A percentile compares a stretch with the other conserved stretches of the same genome.
phyloP scores from a whole-genome alignment of 148 eudicot species.

The Linanthus parryae region DNA sequence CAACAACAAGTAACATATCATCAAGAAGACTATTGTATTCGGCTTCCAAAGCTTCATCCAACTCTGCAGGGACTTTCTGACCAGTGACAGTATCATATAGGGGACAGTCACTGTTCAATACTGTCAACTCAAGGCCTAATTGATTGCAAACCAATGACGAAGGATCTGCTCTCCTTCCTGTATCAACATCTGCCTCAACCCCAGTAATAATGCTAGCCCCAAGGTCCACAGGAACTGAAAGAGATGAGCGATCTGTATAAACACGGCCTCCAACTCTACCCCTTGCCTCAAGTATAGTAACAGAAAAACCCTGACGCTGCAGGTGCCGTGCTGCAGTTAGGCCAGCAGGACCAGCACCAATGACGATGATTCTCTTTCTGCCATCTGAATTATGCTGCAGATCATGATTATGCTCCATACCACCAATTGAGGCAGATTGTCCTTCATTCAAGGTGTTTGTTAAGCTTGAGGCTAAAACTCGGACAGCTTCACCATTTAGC shows the following conservation, averaged over 20 bases:
- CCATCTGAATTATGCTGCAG: constrained; percentile 28
- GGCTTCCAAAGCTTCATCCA: constrained; percentile 88
- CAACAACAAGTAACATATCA: constrained; percentile 77
- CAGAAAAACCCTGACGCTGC: constrained; percentile 85
- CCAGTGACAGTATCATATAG: constrained; percentile 85
- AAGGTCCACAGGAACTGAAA: constrained; percentile 98
- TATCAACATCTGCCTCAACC: constrained; percentile 91
- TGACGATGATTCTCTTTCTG: constrained; percentile 61
- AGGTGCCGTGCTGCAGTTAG: constrained; percentile 94
- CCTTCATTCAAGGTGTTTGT: constrained; percentile 5
- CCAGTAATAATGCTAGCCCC: constrained; percentile 99
- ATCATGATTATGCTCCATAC: constrained; percentile 16
- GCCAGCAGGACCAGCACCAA: constrained; percentile 99
- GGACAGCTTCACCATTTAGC: constrained; percentile 23
- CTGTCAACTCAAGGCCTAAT: constrained; percentile 91
- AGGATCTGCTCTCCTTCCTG: constrained; percentile 96
- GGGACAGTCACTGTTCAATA: constrained; percentile 96
- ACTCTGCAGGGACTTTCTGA: constrained; percentile 74
- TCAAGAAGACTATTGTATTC: constrained; percentile 91
- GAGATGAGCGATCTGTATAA: constrained; percentile 79
- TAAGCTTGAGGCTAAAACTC: constrained; percentile 15
- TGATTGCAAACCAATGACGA: constrained; percentile 94
- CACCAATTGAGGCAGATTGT: constrained; percentile 18
- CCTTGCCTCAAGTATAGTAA: constrained; percentile 85
- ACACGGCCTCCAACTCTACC: constrained; percentile 93